Conservation (phyloP, 257 asterid genomes). For the Primulina huaijiensis region DNA sequence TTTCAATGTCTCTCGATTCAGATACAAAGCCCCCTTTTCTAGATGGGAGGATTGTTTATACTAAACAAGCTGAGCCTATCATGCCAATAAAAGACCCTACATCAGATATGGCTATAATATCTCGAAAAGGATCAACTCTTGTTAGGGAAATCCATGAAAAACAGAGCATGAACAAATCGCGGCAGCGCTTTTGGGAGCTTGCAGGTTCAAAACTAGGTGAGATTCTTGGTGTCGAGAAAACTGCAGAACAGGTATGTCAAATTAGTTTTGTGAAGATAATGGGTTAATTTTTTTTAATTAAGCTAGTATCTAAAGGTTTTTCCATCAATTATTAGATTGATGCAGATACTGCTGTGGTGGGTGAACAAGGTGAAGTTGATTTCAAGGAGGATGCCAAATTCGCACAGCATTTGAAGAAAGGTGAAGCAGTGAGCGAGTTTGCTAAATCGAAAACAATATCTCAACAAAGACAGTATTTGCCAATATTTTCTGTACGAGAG, state of each 20-base stretch:
- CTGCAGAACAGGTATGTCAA: slow-evolving; percentile 73
- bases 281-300: neutral
- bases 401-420: slow-evolving; percentile 86
- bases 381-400: slow-evolving; percentile 91
- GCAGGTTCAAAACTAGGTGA: slow-evolving; percentile 96
- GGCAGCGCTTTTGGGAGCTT: slow-evolving; percentile 98
- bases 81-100: slow-evolving; percentile 97
- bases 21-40: slow-evolving; percentile 99
- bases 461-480: slow-evolving; percentile 86
- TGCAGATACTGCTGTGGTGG: slow-evolving; percentile 95
- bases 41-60: slow-evolving; percentile 90
- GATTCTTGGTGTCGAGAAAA: slow-evolving; percentile 94
- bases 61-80: slow-evolving; percentile 91
- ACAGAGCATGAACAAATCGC: slow-evolving; percentile 86
- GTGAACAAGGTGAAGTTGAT: slow-evolving; percentile 96
- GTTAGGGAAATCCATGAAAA: slow-evolving; percentile 93
- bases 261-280: slow-evolving; percentile 20
- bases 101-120: slow-evolving; percentile 97
- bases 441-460: slow-evolving; percentile 69
- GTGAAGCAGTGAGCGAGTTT: slow-evolving; percentile 76
- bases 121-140: slow-evolving; percentile 85
- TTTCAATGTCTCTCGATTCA: slow-evolving; percentile 36
- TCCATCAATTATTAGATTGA: slow-evolving; percentile 61
- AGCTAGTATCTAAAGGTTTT: slow-evolving; percentile 26
- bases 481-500: slow-evolving; percentile 91